These are phyloP conservation scores for Phytophthora foliorum DNA, from an alignment of 352 stramenopile species.

Conservation along the genomic window DNA sequence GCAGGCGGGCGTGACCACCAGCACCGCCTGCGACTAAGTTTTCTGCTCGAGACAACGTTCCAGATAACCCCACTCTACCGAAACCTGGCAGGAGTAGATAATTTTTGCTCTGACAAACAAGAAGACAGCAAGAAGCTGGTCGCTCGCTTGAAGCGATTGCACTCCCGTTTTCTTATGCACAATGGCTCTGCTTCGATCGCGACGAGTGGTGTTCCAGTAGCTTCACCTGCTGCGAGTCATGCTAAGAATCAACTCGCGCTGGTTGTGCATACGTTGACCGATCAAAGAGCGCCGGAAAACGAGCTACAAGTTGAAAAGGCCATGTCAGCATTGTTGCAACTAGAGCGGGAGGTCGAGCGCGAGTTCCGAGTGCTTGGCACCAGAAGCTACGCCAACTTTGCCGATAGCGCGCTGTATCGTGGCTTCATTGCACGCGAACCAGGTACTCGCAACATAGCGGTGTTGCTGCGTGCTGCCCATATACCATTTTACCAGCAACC, in stretches of 20 bases:
- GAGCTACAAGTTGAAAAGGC: slow-evolving; percentile 25
- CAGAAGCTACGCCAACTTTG: slow-evolving; percentile 60
- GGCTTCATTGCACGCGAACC: slow-evolving; percentile 45
- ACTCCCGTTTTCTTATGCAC: slow-evolving; percentile 27
- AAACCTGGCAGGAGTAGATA: slow-evolving; percentile 14
- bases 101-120: slow-evolving; percentile 7
- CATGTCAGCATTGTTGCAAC: slow-evolving; percentile 36
- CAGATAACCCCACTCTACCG: slow-evolving; percentile 52
- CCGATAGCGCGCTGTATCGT: slow-evolving; percentile 53
- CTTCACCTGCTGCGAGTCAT: slow-evolving; percentile 23
- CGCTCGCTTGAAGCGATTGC: slow-evolving; percentile 11
- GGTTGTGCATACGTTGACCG: slow-evolving; percentile 20
- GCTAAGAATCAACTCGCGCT: slow-evolving; percentile 31
- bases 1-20: slow-evolving; percentile 20
- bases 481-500: slow-evolving; percentile 73
- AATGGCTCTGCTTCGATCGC: slow-evolving; percentile 13
- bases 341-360: slow-evolving; percentile 43
- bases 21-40: slow-evolving; percentile 65
- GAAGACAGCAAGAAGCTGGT: slow-evolving; percentile 7
- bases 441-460: slow-evolving; percentile 40
- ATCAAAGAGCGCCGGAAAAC: slow-evolving; percentile 5
- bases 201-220: slow-evolving; percentile 25
- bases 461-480: slow-evolving; percentile 52
- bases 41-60: slow-evolving; percentile 67
- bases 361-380: slow-evolving; percentile 63